Conservation (phyloP, 2,329 filamentous ascomycete species). For the Fusarium nodosum region DNA sequence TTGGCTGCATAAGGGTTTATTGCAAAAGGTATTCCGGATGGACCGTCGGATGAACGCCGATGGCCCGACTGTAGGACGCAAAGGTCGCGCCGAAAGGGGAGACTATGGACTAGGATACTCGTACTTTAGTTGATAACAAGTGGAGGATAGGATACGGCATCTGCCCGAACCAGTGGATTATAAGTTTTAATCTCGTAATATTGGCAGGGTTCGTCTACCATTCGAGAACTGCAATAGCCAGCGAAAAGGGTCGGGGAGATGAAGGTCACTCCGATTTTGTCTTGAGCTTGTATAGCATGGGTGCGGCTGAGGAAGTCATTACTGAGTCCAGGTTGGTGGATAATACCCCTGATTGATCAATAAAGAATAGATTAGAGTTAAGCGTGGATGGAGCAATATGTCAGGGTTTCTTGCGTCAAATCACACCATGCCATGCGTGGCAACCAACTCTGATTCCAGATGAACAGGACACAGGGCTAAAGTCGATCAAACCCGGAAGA, state of each 20-base stretch:
- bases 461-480: slow-evolving; percentile 5
- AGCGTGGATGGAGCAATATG: slow-evolving; percentile 44
- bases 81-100: slow-evolving; percentile 28
- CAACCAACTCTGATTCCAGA: slow-evolving; percentile 5
- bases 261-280: slow-evolving; percentile 16
- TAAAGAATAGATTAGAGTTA: slow-evolving; percentile 13
- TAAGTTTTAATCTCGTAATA: slow-evolving; percentile 46
- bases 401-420: slow-evolving; percentile 46
- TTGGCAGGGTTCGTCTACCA: slow-evolving; percentile 2
- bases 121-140: slow-evolving; percentile 22
- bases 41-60: slow-evolving; percentile 47
- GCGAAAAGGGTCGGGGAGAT: slow-evolving; percentile 20
- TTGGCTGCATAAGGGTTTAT: slow-evolving; percentile 30
- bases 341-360: slow-evolving; percentile 10
- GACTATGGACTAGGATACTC: slow-evolving; percentile 18
- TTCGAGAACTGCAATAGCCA: slow-evolving; percentile 29
- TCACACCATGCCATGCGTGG: slow-evolving; percentile 36
- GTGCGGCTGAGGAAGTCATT: slow-evolving; percentile 4
- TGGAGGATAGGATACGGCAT: slow-evolving; percentile 27
- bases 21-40: slow-evolving; percentile 37
- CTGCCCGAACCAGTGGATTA: slow-evolving; percentile 4
- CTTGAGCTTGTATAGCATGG: slow-evolving; percentile 8
- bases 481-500: slow-evolving; percentile 26
- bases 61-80: slow-evolving; percentile 38
- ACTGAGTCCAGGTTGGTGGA: slow-evolving; percentile 18